phyloP scores from a whole-genome alignment of 2,329 filamentous ascomycete genomes.

The Claviceps citrina region DNA sequence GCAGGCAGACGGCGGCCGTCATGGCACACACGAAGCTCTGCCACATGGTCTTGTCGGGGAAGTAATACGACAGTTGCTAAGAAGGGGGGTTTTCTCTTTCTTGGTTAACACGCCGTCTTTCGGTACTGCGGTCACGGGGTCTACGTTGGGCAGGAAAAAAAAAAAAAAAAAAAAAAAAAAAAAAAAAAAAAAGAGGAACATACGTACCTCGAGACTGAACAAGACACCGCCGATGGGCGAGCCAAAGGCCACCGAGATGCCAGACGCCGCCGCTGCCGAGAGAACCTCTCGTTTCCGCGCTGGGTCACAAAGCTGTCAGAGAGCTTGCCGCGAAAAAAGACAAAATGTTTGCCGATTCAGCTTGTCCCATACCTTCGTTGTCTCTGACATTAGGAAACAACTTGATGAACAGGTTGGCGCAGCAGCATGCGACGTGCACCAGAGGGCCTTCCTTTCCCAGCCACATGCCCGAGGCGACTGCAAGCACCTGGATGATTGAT shows the following conservation, averaged over 20 bases:
- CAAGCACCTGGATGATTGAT: slow-evolving; percentile 47
- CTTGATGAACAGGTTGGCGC: slow-evolving; percentile 87
- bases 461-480: slow-evolving; percentile 91
- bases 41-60: slow-evolving; percentile 99
- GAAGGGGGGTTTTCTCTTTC: not conserved
- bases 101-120: no score
- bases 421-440: slow-evolving; percentile 93
- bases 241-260: slow-evolving; percentile 87
- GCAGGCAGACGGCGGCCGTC: slow-evolving; percentile 89
- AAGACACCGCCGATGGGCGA: slow-evolving; percentile 87
- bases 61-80: slow-evolving; percentile 94
- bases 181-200: no score
- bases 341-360: not conserved
- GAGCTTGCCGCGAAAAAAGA: no score
- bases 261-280: slow-evolving; percentile 80
- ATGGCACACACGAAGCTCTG: slow-evolving; percentile 98
- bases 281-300: slow-evolving; percentile 86
- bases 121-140: no score
- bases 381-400: slow-evolving; percentile 61
- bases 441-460: slow-evolving; percentile 89
- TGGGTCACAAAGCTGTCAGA: slow-evolving; percentile 16
- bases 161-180: not conserved
- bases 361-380: slow-evolving; percentile 57
- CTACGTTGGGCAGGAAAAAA: no score
- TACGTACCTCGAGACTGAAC: slow-evolving; percentile 71